Evolutionary conservation across 352 stramenopile species (phyloP), one percentile per base, ranked within the genome.

Genomic region (Phytophthora rubi): DNA sequence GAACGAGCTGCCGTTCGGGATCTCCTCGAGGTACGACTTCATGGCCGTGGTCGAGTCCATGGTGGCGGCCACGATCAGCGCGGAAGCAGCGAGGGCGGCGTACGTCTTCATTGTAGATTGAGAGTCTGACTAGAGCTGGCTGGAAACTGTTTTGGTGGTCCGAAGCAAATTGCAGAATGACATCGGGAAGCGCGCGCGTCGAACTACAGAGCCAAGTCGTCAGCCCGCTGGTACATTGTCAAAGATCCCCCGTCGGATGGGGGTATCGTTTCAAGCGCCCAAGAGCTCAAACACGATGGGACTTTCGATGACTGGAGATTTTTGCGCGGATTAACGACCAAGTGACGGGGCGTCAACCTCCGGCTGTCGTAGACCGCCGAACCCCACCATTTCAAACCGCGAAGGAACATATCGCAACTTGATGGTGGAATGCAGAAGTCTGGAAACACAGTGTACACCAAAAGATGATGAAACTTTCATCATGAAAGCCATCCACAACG

Each of bases 1-100:
- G 64, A 87, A 81, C 35, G 26, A 48, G 15, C 56, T 66, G 49
- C 79, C 79, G 71, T 87, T 87, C 30, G 79, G 79, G 52, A 87
- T 66, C 21, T 81, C 63, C 23, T 67, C 16, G 6, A 81, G 74
- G 63, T 76, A 78, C 18, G 69, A 53, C 53, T 70, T 53, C 59
- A 72, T 71, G 55, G 57, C 68, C 21, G 53, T 26, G 35, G 57
- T 35, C 28, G 65, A 66, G 56, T 75, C 52, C 33, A 66, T 61
- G 21, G 64, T 70, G 53, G 61, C 33, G 16, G 68, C 62, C 33
- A 71, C 23, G 37, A 75, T 65, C 4, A 80, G 49, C 32, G 69
- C 61, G 9, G 68, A 64, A 51, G 60, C 73, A 39, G 73, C 69
- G 60, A 73, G 32, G 44, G 48, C 57, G 48, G 33, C 21, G 58